These are phyloP conservation scores for Ruellia speciosa DNA, from an alignment of 305 asterid genomes.

Conservation along the genomic window DNA sequence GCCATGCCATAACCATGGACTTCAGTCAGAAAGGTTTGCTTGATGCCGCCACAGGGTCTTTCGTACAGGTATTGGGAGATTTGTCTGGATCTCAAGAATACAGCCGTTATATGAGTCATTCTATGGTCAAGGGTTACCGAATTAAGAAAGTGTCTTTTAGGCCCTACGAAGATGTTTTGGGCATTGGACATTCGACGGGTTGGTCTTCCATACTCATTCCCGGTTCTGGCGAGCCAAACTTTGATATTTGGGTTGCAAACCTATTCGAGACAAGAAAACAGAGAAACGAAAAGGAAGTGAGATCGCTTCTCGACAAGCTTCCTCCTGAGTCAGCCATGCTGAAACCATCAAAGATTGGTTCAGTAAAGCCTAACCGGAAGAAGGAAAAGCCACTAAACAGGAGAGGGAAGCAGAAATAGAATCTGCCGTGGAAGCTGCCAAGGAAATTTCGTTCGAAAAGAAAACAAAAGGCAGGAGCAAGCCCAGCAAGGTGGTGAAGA, in stretches of 20 bases:
- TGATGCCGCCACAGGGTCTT: conserved; percentile 65
- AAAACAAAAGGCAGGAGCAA: conserved; percentile 91
- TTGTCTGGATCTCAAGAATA: conserved; percentile 50
- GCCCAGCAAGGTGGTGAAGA: conserved; percentile 63
- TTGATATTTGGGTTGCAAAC: conserved; percentile 82
- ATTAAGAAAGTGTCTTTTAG: conserved; percentile 45
- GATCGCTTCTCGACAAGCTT: conserved; percentile 75
- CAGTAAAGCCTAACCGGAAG: conserved; percentile 47
- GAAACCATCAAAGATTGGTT: conserved; percentile 86
- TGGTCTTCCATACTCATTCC: conserved; percentile 86
- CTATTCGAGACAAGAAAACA: conserved; percentile 83
- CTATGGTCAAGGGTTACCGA: conserved; percentile 88
- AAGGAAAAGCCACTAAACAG: conserved; percentile 41
- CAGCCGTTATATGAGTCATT: conserved; percentile 66
- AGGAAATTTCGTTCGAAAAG: conserved; percentile 43
- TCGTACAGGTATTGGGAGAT: conserved; percentile 59
- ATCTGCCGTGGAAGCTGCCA: conserved; percentile 64
- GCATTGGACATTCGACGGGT: conserved; percentile 86
- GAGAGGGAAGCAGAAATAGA: conserved; percentile 57
- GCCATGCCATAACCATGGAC: conserved; percentile 51
- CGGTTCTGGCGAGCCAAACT: conserved; percentile 93
- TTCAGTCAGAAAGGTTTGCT: conserved; percentile 87
- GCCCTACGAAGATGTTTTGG: conserved; percentile 88
- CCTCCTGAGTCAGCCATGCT: conserved; percentile 96
- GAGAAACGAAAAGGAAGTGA: conserved; percentile 79